Percentiles rank a stretch among this genome's conserved stretches.
Conservation (phyloP, 495 filamentous ascomycete genomes). For the Xylaria curta region DNA sequence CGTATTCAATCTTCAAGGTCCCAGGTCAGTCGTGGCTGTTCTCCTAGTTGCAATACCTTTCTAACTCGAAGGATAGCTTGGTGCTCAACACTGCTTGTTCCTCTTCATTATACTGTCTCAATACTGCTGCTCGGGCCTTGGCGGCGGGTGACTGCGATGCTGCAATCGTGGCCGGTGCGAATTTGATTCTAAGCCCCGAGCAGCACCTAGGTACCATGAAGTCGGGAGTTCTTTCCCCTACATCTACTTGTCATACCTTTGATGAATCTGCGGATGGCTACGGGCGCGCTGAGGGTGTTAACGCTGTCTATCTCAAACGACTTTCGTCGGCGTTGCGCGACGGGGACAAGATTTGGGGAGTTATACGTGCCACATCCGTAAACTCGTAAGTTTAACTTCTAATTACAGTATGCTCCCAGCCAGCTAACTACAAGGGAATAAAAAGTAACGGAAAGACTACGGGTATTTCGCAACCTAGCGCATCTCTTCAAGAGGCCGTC, state of each 20-base stretch:
- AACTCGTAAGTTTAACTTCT: slow-evolving; percentile 50
- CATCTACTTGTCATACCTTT: slow-evolving; percentile 51
- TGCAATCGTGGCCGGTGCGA: slow-evolving; percentile 49
- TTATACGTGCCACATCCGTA: slow-evolving; percentile 53
- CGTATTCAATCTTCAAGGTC: slow-evolving; percentile 56
- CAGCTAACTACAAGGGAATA: too few relatives aligned
- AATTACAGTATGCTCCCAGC: background rate
- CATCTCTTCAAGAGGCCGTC: slow-evolving; percentile 51
- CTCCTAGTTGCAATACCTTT: too few relatives aligned
- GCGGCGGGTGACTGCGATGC: slow-evolving; percentile 45
- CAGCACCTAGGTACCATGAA: slow-evolving; percentile 42
- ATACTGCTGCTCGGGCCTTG: slow-evolving; percentile 44
- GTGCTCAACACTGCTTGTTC: slow-evolving; percentile 60
- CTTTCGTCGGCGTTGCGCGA: slow-evolving; percentile 52
- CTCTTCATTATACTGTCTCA: slow-evolving; percentile 47
- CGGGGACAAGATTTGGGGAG: slow-evolving; percentile 52
- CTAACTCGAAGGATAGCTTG: slow-evolving; percentile 41
- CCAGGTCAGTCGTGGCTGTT: slow-evolving; percentile 41
- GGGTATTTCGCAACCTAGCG: slow-evolving; percentile 55
- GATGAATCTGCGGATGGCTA: slow-evolving; percentile 43
- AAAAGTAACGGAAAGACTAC: slow-evolving; percentile 49
- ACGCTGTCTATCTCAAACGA: slow-evolving; percentile 51
- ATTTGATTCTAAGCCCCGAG: slow-evolving; percentile 45
- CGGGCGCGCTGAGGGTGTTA: slow-evolving; percentile 36
- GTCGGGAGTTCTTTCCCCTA: slow-evolving; percentile 50